Base-by-base conservation (phyloP, 2,329 filamentous ascomycete genomes). In the Byssothecium circinans region DNA sequence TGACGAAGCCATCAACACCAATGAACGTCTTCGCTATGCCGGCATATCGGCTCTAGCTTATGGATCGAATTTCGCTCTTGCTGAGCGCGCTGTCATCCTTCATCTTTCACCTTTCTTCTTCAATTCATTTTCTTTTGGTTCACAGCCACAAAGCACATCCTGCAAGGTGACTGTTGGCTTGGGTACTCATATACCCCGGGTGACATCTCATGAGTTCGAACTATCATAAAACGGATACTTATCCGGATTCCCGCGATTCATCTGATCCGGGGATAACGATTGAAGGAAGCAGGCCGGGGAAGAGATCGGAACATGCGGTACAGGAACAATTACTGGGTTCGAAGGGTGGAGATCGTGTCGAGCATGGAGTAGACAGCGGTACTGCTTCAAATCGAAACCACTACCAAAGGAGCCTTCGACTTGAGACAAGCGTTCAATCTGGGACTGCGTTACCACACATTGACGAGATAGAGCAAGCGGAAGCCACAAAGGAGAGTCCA, bases 401-500 rank as follows among this genome's bases (percentile, higher is more conserved):
- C 27, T 34, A 32, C 10, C 36, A 19, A n/a, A 36, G n/a, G 15
- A 25, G 33, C 19, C 37, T 49, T 23, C 25, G n/a, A 8, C 6
- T 67, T 45, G 41, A 63, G 10, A 65, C 61, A 2, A 59, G 56
- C 17, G 15, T 57, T 2, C 52, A 50, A 45, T 41, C 56, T 11
- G 57, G 45, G n/a, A 51, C 53, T 8, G 50, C 41, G 1, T 40
- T 60, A 10, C 53, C 58, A 25, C 6, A 25, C 23, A 19, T 56
- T 22, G 54, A 65, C 19, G 60, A 64, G 15, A 53, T 53, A 12
- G 61, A 65, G 36, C 54, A 61, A 32, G 39, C 49, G 8, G 55
- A 60, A 51, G 54, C 56, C 15, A 45, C 50, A 5, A 72, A 75
- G 49, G 70, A 75, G 37, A 72, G 76, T 23, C 75, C 78, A 0